These are phyloP conservation scores for Colletotrichum kahawae DNA, from an alignment of 2,329 filamentous ascomycete species.

Conservation along the genomic window DNA sequence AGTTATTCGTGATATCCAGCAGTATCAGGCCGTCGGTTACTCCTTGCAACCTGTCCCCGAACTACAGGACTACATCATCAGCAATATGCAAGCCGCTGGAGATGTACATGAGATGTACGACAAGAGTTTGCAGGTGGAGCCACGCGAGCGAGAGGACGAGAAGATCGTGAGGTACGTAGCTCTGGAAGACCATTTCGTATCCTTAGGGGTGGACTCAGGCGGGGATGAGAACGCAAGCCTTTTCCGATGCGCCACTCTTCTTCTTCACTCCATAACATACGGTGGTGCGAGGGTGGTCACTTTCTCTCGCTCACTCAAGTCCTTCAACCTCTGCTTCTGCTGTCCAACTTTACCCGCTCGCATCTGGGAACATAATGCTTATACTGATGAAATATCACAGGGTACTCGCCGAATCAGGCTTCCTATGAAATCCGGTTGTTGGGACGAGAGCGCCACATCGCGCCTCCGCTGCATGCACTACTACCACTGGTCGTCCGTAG, in stretches of 20 bases:
- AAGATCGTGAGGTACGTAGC: conserved; percentile 93
- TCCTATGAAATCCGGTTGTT: conserved; percentile 47
- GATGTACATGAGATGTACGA: conserved; percentile 99
- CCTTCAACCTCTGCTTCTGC: neutral
- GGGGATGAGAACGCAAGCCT: neutral
- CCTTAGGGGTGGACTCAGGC: conserved; percentile 27
- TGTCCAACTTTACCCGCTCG: neutral
- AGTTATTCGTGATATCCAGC: conserved; percentile 97
- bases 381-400: conserved; percentile 37
- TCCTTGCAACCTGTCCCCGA: conserved; percentile 87
- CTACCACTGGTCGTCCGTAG: neutral
- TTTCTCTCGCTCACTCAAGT: neutral
- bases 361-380: conserved; percentile 24
- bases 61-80: conserved; percentile 94
- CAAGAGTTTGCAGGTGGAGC: conserved; percentile 91
- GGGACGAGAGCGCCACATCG: neutral
- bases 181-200: conserved; percentile 29
- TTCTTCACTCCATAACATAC: neutral
- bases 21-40: conserved; percentile 98
- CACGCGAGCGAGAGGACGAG: conserved; percentile 95
- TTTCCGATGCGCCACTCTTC: neutral
- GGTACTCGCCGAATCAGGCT: conserved; percentile 66
- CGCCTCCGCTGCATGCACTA: neutral
- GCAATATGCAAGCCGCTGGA: conserved; percentile 92
- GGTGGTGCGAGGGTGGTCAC: neutral